A percentile compares a stretch with the other conserved stretches of the same genome.
These are phyloP conservation scores for Powellomyces hirtus DNA, from an alignment of 192 early-diverging fungal genomes.

Conservation along the genomic window DNA sequence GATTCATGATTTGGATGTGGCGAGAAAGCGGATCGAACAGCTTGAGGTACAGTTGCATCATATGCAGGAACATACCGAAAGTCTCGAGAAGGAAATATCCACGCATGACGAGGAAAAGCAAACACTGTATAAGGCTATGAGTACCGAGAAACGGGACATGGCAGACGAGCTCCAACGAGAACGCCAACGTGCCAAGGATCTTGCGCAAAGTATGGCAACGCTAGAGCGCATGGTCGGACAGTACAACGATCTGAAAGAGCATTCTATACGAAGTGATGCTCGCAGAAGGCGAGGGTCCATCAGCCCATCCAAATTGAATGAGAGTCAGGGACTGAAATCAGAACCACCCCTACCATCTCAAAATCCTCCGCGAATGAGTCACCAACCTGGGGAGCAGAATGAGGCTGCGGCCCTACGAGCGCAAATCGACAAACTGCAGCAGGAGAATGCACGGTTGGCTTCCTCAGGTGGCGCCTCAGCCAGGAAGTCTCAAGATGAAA, in stretches of 20 bases:
- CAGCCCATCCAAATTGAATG: conserved; percentile 1
- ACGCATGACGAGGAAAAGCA: conserved; percentile 24
- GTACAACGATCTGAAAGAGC: conserved; percentile 8
- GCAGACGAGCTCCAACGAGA: conserved; percentile 33
- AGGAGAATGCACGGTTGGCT: conserved; percentile 6
- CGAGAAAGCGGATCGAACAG: conserved; percentile 49
- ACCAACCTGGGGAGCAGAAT: not conserved
- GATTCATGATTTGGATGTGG: conserved; percentile 29
- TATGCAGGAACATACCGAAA: conserved; percentile 52
- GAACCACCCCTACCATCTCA: too few relatives aligned
- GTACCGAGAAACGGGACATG: conserved; percentile 27
- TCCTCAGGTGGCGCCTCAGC: too few relatives aligned
- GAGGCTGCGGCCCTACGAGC: not conserved
- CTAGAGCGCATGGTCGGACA: conserved; percentile 9
- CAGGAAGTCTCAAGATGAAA: not conserved
- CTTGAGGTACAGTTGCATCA: conserved; percentile 52
- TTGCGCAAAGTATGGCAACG: not conserved
- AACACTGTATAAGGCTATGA: conserved; percentile 21
- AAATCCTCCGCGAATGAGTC: not conserved
- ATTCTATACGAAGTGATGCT: not conserved
- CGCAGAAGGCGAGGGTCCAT: not conserved
- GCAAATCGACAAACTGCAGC: not conserved
- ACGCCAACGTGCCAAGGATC: conserved; percentile 13
- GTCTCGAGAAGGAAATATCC: conserved; percentile 42
- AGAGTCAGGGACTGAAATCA: not conserved